A percentile compares a stretch with the other conserved stretches of the same genome.
phyloP scores from a whole-genome alignment of 495 filamentous ascomycete species.

The Hyaloscypha finlandica region DNA sequence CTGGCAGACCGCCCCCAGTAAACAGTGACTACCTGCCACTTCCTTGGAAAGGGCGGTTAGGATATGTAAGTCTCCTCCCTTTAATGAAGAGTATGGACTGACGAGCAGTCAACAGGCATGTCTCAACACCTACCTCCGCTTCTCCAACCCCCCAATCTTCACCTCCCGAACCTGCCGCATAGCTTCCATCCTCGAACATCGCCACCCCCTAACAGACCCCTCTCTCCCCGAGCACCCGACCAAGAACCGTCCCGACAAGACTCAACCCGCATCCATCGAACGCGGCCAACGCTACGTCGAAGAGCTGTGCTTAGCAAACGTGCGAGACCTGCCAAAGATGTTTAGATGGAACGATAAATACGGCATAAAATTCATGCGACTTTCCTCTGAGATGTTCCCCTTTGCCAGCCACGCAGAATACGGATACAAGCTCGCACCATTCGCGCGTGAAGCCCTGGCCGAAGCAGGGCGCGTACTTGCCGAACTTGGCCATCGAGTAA shows the following conservation, averaged over 20 bases:
- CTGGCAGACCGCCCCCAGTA: slow-evolving; percentile 61
- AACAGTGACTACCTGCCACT: slow-evolving; percentile 86
- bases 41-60: slow-evolving; percentile 90
- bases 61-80: slow-evolving; percentile 67
- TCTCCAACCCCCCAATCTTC: slow-evolving; percentile 84
- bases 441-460: slow-evolving; percentile 76
- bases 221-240: slow-evolving; percentile 73
- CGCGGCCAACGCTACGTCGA: slow-evolving; percentile 73
- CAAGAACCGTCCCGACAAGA: slow-evolving; percentile 80
- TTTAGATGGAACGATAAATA: slow-evolving; percentile 93
- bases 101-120: slow-evolving; percentile 62
- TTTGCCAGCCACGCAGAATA: slow-evolving; percentile 88
- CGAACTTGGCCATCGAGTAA: slow-evolving; percentile 81
- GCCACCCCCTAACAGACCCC: slow-evolving; percentile 75
- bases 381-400: slow-evolving; percentile 96
- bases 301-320: slow-evolving; percentile 77
- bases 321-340: slow-evolving; percentile 80
- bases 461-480: slow-evolving; percentile 78
- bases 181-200: slow-evolving; percentile 84
- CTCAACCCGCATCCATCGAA: slow-evolving; percentile 59
- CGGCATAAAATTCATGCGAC: slow-evolving; percentile 87
- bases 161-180: slow-evolving; percentile 91
- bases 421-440: slow-evolving; percentile 84
- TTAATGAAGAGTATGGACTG: slow-evolving; percentile 2
- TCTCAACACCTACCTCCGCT: slow-evolving; percentile 89